Evolutionary conservation across 495 filamentous ascomycete genomes (phyloP), one percentile per base, ranked within the genome.

Genomic region (Xylaria scruposa): DNA sequence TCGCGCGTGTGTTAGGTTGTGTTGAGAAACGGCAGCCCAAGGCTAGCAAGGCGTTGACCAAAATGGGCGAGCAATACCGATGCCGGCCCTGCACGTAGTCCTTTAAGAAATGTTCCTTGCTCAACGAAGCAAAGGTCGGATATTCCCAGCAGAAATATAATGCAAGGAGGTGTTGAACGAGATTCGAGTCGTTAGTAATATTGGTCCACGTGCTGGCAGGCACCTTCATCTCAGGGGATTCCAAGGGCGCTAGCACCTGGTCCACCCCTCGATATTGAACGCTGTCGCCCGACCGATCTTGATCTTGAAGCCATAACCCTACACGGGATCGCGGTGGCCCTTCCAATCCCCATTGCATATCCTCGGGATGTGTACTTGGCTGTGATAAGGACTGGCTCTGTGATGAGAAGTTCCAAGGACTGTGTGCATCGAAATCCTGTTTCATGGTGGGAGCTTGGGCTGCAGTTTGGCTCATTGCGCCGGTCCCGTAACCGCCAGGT

Each of bases 101-200:
- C 33, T 86, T 81, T 67, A 92, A 79, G 75, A 97, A 95, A 66
- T 92, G 86, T 60, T 90, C 88, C 64, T 93, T 90, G 68, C 89
- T 90, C 49, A 97, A 86, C 4, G 92, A 85, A 9, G 90, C 88
- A 75, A 92, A 90, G 67, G 89, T 91, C 2, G 92, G 91, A 73
- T 95, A 92, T 74, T 92, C 90, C 93, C 93, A 96, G 75, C 87
- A 89, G 70, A 97, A 95, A 79, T 93, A 95, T 19, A 95, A 80
- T 19, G 89, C 83, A 49, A 93, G 81, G 29, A 93, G 83, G 72
- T 92, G 90, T 67, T 88, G 81, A 9, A 93, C 85, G 56, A 93
- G 84, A 4, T 75, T 74, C 10, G 79, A 69, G 75, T 93, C 90
- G 4, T 78, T 64, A 1, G 91, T 92, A 44, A 91, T 83, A 7